These are phyloP conservation scores for Trypanosoma boissoni DNA, from an alignment of 208 protist genomes.

Conservation along the genomic window DNA sequence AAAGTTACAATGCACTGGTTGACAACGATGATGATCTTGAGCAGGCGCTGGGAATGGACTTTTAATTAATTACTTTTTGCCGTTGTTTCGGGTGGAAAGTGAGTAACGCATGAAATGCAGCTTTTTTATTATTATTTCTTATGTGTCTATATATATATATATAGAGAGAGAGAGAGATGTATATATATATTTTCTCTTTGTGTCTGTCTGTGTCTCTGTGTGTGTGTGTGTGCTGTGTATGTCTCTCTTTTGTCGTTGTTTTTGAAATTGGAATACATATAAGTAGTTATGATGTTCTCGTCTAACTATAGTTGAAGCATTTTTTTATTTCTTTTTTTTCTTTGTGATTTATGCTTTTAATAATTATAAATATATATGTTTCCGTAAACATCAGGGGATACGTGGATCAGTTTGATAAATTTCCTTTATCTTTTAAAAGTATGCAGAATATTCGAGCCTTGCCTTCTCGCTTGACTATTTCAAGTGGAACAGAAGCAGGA, in stretches of 20 bases:
- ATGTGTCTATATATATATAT: no score
- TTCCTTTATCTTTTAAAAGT: constrained; percentile 1
- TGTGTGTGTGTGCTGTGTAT: no score
- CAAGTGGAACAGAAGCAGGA: not conserved
- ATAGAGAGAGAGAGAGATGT: no score
- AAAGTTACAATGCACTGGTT: not conserved
- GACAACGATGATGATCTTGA: constrained; percentile 62
- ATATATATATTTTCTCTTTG: constrained; percentile 12
- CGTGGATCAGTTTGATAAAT: no score
- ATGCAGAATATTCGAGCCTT: constrained; percentile 12
- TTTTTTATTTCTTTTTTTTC: not conserved
- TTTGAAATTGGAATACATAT: no score
- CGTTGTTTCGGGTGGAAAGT: not conserved
- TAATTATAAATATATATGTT: constrained; percentile 11
- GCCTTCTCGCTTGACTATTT: constrained; percentile 25
- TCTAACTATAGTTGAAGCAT: no score
- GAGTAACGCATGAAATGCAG: not conserved
- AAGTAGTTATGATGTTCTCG: no score
- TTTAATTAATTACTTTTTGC: constrained; percentile 34
- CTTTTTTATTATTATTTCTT: constrained; percentile 13
- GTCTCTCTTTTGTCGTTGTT: no score
- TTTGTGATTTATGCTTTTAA: constrained; percentile 8
- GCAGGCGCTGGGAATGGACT: constrained; percentile 72
- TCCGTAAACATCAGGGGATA: no score
- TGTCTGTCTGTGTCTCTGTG: not conserved